Conservation (phyloP, 225 moss, liverwort and hornwort species). For the Sphagnum tenellum region DNA sequence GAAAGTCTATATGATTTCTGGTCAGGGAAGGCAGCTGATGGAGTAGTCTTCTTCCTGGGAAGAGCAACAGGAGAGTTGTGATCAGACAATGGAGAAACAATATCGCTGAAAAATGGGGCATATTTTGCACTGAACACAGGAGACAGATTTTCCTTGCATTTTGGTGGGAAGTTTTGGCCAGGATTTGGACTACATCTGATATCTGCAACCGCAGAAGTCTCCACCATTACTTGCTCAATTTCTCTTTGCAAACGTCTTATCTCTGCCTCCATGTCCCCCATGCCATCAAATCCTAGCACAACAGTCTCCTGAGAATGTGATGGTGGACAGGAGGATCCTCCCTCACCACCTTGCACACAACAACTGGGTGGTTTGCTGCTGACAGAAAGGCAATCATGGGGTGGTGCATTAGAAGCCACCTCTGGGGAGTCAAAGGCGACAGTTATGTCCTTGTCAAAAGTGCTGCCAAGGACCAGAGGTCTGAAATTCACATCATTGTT, state of each 20-base stretch:
- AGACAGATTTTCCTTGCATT: neutral
- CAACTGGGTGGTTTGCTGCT: conserved; percentile 5
- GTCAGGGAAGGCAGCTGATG: too few species aligned
- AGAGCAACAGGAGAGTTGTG: neutral
- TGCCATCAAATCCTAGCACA: conserved; percentile 7
- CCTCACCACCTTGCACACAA: neutral
- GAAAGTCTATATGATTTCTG: too few species aligned
- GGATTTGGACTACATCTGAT: conserved; percentile 13
- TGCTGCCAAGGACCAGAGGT: too few species aligned
- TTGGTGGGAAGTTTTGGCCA: conserved; percentile 1
- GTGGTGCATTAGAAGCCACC: too few species aligned
- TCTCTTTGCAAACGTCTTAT: conserved; percentile 8
- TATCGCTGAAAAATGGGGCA: too few species aligned
- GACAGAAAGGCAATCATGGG: neutral
- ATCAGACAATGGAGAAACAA: too few species aligned
- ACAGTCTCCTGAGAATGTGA: neutral
- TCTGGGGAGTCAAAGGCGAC: too few species aligned
- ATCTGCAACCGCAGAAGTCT: conserved; percentile 9
- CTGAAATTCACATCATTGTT: too few species aligned
- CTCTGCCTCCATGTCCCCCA: conserved; percentile 8
- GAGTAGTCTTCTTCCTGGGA: too few species aligned
- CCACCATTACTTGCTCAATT: conserved; percentile 3
- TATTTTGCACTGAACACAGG: conserved; percentile 5
- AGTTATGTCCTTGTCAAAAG: too few species aligned
- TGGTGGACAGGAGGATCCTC: neutral